Conservation (phyloP, 768 basidiomycete species). For the Pilatotrama ljubarskyi region DNA sequence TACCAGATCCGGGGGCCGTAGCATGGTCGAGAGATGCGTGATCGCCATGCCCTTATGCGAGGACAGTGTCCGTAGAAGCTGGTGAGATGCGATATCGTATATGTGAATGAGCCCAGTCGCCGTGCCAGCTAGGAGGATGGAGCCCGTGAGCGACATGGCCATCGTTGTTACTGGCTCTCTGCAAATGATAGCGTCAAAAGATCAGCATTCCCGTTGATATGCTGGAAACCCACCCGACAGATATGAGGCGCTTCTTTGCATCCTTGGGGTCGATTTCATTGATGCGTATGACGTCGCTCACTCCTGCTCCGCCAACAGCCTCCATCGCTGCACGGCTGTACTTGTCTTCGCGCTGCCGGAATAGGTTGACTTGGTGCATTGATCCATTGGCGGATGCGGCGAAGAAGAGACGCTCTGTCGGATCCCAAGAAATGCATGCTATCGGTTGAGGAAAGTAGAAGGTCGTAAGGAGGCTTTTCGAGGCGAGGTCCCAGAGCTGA, state of each 20-base stretch:
- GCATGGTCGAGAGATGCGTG: slow-evolving; percentile 72
- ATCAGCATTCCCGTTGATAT: background rate
- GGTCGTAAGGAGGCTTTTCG: slow-evolving; percentile 76
- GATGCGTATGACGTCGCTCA: slow-evolving; percentile 69
- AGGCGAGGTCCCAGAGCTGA: slow-evolving; percentile 81
- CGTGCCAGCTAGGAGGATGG: slow-evolving; percentile 84
- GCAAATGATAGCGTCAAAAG: background rate
- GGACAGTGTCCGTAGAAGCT: slow-evolving; percentile 79
- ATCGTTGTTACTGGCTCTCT: slow-evolving; percentile 77
- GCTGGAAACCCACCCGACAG: slow-evolving; percentile 54
- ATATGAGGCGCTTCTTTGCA: slow-evolving; percentile 62
- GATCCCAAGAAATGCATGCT: slow-evolving; percentile 69
- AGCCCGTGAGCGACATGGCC: slow-evolving; percentile 73
- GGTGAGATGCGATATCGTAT: slow-evolving; percentile 89
- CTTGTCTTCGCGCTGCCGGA: slow-evolving; percentile 59
- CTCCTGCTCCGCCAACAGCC: slow-evolving; percentile 75
- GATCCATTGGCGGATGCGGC: slow-evolving; percentile 76
- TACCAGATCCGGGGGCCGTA: slow-evolving; percentile 85
- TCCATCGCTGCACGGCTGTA: slow-evolving; percentile 54
- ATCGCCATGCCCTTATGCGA: slow-evolving; percentile 69
- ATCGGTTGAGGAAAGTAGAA: slow-evolving; percentile 86
- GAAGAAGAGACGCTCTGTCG: slow-evolving; percentile 87
- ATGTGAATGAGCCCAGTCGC: slow-evolving; percentile 68
- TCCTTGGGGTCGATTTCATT: slow-evolving; percentile 50
- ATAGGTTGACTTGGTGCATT: slow-evolving; percentile 80